phyloP scores from a whole-genome alignment of 352 stramenopile species.

The Phytophthora colocasiae region DNA sequence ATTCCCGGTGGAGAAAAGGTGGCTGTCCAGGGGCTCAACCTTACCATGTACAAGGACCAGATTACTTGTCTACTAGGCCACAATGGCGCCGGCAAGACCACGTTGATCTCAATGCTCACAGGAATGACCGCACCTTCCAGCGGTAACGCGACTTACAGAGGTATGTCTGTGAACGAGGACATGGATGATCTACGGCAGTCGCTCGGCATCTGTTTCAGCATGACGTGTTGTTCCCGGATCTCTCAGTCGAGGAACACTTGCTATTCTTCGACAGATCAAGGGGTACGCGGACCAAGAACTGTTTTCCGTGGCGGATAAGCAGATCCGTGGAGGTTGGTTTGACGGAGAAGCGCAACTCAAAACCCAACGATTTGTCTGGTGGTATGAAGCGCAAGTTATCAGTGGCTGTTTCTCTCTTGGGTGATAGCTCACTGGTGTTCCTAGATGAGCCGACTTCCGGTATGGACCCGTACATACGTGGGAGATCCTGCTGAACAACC shows the following conservation, averaged over 20 bases:
- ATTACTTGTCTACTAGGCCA: constrained; percentile 92
- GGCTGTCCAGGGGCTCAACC: constrained; percentile 75
- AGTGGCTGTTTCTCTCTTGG: constrained; percentile 88
- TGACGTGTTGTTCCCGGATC: constrained; percentile 73
- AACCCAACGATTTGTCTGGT: constrained; percentile 62
- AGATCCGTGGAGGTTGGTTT: constrained; percentile 63
- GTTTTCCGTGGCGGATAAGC: constrained; percentile 28
- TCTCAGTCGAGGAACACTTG: constrained; percentile 75
- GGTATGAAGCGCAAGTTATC: constrained; percentile 93
- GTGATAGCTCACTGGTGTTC: constrained; percentile 79
- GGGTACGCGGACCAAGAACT: constrained; percentile 44
- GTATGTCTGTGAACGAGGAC: constrained; percentile 71
- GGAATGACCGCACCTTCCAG: constrained; percentile 64
- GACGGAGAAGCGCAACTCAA: constrained; percentile 56
- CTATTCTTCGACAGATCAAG: constrained; percentile 70
- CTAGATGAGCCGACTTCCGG: constrained; percentile 92
- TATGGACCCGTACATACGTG: constrained; percentile 96
- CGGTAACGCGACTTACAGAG: constrained; percentile 69
- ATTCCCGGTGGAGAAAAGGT: constrained; percentile 71
- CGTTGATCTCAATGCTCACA: constrained; percentile 90
- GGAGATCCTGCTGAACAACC: constrained; percentile 50
- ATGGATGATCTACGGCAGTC: constrained; percentile 68
- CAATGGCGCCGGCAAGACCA: constrained; percentile 91
- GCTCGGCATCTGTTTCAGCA: constrained; percentile 84
- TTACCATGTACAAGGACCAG: constrained; percentile 90